These are phyloP conservation scores for Pythium brassicae DNA, from an alignment of 352 stramenopile genomes.

Conservation along the genomic window DNA sequence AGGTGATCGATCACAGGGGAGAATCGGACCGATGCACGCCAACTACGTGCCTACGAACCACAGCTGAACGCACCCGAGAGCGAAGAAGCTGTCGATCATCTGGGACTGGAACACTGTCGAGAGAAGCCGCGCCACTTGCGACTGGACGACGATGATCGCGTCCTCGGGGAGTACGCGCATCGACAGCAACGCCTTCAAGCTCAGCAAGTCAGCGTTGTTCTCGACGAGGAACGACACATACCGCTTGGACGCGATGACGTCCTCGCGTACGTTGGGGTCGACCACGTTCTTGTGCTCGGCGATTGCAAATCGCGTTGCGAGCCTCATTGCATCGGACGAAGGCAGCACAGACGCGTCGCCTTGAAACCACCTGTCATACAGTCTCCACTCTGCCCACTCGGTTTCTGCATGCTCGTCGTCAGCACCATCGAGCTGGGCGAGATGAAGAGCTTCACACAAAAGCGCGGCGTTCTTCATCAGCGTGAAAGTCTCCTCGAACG, in stretches of 20 bases:
- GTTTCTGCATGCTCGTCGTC: neutral
- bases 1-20: neutral
- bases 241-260: slow-evolving; percentile 54
- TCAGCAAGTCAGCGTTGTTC: slow-evolving; percentile 59
- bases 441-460: slow-evolving; percentile 44
- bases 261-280: slow-evolving; percentile 6
- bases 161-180: slow-evolving; percentile 60
- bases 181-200: slow-evolving; percentile 55
- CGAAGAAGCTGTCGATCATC: slow-evolving; percentile 66
- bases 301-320: slow-evolving; percentile 57
- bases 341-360: slow-evolving; percentile 47
- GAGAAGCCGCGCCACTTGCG: slow-evolving; percentile 50
- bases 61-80: slow-evolving; percentile 34
- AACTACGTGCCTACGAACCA: too few relatives aligned
- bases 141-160: slow-evolving; percentile 33
- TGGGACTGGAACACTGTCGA: slow-evolving; percentile 69
- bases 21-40: neutral
- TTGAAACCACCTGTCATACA: slow-evolving; percentile 63
- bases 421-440: slow-evolving; percentile 30
- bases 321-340: slow-evolving; percentile 44
- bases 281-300: slow-evolving; percentile 44
- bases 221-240: slow-evolving; percentile 68
- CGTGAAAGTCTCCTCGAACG: slow-evolving; percentile 58
- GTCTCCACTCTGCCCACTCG: slow-evolving; percentile 10
- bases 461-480: slow-evolving; percentile 54